Base-by-base conservation (phyloP, 768 basidiomycete genomes). In the Hygrophorus russula region DNA sequence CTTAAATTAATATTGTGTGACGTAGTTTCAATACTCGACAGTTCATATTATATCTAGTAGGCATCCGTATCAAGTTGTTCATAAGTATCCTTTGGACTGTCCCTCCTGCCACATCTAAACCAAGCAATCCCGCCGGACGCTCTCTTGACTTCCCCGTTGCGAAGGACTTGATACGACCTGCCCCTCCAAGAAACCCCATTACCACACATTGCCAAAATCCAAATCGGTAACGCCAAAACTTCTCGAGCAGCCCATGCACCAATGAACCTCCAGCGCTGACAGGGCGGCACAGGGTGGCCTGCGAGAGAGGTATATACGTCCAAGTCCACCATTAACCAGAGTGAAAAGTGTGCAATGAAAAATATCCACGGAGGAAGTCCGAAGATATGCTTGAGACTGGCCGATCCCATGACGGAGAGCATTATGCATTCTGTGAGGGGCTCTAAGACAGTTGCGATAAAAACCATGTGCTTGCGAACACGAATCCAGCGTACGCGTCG, bases 401-500 rank as follows among this genome's bases (percentile, higher is more conserved):
- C 61, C 19, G 76, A 69, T 15, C 76, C 78, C 45, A 93, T 72
- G 19, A 73, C 46, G 27, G 85, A 81, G 27, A 82, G 66, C 19
- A 90, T 60, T 32, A 96, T 59, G 35, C 78, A 80, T 62, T 99
- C 96, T 13, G 92, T 96, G 57, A 97, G 79, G 1, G 96, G 96
- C 59, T 99, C 96, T 14, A 87, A 52, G 42, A 97, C 44, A 0
- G 92, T 97, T 13, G 92, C 93, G 7, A 74, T 68, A 33, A 88
- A 59, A 6, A 88, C 83, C 91, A 98, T 98, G 54, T 80, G 80
- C 60, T 93, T 97, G 41, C 96, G 78, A 27, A 98, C 94, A 35
- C 96, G 79, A 54, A 99, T 90, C 96, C 96, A 99, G 2, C 96
- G 81, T 14, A 91, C 80, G 20, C 96, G 80, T 29, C 96, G 74